phyloP scores from a whole-genome alignment of 169 alveolate species.

The Miamiensis avidus region DNA sequence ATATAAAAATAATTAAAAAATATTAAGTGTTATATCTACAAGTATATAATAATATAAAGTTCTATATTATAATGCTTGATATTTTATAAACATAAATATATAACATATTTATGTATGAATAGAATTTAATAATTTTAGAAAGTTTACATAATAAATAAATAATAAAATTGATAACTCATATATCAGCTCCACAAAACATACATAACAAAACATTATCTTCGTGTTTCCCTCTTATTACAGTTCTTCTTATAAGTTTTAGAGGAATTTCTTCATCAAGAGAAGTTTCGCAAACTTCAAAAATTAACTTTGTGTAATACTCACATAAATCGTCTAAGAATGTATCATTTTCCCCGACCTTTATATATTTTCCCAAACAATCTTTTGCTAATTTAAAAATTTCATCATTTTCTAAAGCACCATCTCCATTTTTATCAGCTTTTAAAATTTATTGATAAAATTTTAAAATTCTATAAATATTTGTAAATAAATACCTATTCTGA shows the following conservation, averaged over 20 bases:
- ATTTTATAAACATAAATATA: too few relatives aligned
- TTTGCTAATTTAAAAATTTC: constrained; percentile 31
- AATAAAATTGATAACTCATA: too few relatives aligned
- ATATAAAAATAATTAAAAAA: too few relatives aligned
- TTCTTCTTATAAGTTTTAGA: constrained; percentile 11
- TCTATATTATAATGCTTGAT: too few relatives aligned
- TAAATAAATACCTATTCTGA: constrained; percentile 28
- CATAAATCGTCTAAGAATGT: constrained; percentile 22
- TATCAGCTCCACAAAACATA: constrained; percentile 45
- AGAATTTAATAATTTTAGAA: too few relatives aligned
- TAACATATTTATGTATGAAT: too few relatives aligned
- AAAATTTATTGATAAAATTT: too few relatives aligned
- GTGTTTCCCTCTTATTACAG: neutral
- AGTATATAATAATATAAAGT: too few relatives aligned
- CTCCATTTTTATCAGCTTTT: constrained; percentile 2
- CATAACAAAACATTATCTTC: constrained; percentile 33
- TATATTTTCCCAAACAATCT: constrained; percentile 25
- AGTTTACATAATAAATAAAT: too few relatives aligned
- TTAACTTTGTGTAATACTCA: constrained; percentile 32
- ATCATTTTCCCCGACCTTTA: neutral
- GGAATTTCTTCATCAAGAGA: constrained; percentile 26
- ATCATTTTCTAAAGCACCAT: constrained; percentile 26
- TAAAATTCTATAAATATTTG: too few relatives aligned
- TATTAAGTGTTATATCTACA: too few relatives aligned
- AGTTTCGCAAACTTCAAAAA: constrained; percentile 18